Percentiles rank a stretch among this genome's conserved stretches.
Evolutionary conservation across 345 rosid species (phyloP).

Genomic region (Brassica cretica): DNA sequence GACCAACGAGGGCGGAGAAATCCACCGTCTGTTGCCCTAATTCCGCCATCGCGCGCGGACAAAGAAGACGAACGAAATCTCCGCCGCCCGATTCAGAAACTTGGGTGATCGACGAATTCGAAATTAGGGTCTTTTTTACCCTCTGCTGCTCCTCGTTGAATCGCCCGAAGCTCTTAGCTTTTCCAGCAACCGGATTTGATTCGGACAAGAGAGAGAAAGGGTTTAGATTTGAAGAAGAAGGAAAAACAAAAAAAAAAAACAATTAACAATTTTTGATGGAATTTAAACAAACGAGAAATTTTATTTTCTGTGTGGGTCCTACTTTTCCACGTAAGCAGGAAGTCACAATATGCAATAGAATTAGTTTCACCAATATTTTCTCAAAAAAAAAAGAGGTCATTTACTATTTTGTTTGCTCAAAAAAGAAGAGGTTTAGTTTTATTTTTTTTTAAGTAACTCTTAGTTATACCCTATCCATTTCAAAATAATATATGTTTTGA

Average conservation of each 20-base stretch:
- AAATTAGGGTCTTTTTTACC: conserved; percentile 36
- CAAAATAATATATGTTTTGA: too few relatives aligned
- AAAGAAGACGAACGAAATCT: neutral
- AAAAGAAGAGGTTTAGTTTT: too few relatives aligned
- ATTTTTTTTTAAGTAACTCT: too few relatives aligned
- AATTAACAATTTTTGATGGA: conserved; percentile 13
- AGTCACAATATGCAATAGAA: neutral
- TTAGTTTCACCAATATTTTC: too few relatives aligned
- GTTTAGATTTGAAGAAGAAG: conserved; percentile 23
- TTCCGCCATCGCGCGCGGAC: conserved; percentile 56
- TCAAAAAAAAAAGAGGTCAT: too few relatives aligned
- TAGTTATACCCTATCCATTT: too few relatives aligned
- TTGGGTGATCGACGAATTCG: conserved; percentile 8
- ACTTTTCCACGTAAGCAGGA: conserved; percentile 26
- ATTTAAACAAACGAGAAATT: conserved; percentile 17
- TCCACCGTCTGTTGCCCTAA: conserved; percentile 89
- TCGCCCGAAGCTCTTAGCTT: conserved; percentile 2
- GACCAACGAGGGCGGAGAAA: conserved; percentile 70
- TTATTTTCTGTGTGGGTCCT: conserved; percentile 19
- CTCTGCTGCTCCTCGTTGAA: conserved; percentile 5
- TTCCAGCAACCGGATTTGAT: conserved; percentile 26
- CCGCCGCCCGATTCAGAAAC: conserved; percentile 23
- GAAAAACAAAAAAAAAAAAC: conserved; percentile 3
- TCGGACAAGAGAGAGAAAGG: conserved; percentile 27
- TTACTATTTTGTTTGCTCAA: too few relatives aligned